Conservation (phyloP, 225 moss, liverwort and hornwort species). For the Lunularia cruciata region DNA sequence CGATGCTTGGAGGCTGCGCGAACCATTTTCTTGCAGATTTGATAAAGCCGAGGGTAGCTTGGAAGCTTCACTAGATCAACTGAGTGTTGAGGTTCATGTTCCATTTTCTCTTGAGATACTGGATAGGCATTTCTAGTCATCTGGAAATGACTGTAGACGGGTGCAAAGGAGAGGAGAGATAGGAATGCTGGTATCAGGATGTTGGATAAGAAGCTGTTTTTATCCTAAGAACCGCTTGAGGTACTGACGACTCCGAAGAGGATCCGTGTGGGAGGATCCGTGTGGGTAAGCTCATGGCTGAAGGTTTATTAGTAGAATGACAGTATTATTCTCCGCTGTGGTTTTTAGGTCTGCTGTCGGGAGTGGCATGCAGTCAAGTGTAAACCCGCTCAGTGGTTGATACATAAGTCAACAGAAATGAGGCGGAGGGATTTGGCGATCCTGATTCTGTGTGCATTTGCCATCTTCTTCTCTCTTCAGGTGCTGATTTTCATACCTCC, state of each 20-base stretch:
- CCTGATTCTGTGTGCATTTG: slow-evolving; percentile 52
- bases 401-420: slow-evolving; percentile 36
- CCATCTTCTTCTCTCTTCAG: slow-evolving; percentile 66
- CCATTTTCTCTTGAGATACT: no score
- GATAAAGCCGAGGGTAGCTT: no score
- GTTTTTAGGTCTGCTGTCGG: not conserved
- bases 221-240: not conserved
- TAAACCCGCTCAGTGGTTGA: not conserved
- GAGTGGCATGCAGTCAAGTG: slow-evolving; percentile 11
- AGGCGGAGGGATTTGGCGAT: slow-evolving; percentile 63
- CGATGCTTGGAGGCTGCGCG: no score
- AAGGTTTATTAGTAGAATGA: not conserved
- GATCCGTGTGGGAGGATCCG: not conserved
- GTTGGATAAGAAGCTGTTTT: not conserved
- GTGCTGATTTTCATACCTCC: slow-evolving; percentile 7
- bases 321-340: not conserved
- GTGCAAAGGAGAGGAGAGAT: not conserved
- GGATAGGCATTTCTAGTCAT: no score
- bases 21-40: no score
- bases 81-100: no score
- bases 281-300: not conserved
- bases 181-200: no score
- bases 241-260: not conserved
- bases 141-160: not conserved
- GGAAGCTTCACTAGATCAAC: no score